Evolutionary conservation across 108 stramenopile species (phyloP), one percentile per base, ranked within the genome.

Genomic region (Nannochloropsis oceanica): DNA sequence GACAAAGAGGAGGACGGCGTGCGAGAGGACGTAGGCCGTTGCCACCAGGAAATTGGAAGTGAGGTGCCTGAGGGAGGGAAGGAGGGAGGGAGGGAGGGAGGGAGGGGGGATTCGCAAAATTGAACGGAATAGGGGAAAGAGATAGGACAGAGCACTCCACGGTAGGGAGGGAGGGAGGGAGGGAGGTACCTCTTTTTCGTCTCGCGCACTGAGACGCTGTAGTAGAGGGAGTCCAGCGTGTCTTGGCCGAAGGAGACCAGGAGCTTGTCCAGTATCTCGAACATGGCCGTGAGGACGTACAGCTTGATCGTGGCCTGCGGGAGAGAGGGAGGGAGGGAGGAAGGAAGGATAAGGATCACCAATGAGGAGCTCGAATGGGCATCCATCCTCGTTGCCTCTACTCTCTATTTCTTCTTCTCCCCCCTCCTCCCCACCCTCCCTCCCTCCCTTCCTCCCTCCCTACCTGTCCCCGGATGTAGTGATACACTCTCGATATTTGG

Each of bases 171-270:
- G 46, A 12, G 14, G 12, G 46, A 50, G 46, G 14, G 14, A 50
- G 46, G 46, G 46, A 50, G 46, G 46, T 94, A 95, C 13, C 95
- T 85, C 86, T 95, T 84, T 25, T 93, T 89, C 10, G 25, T 22
- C 11, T 11, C 26, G 43, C 10, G n/a, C 12, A 27, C 79, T 20
- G 27, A 44, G 43, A 50, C 46, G 46, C 46, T 50, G 46, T 50
- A 50, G 46, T 50, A 50, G 46, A 50, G 46, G 13, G 93, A 92
- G 90, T 98, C 97, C 85, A 98, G 87, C 85, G 96, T 96, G 93
- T 99, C 99, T 85, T 98, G 97, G 81, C 97, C 97, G 85, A 99
- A 92, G 22, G 93, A 93, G 86, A 95, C 94, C 90, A 98, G 86
- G 34, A 99, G 94, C 43, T 88, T 89, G 91, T 99, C 97, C 84